Evolutionary conservation across 305 asterid species (phyloP), one percentile per base, ranked within the genome.

Genomic region (Euphrasia arctica): DNA sequence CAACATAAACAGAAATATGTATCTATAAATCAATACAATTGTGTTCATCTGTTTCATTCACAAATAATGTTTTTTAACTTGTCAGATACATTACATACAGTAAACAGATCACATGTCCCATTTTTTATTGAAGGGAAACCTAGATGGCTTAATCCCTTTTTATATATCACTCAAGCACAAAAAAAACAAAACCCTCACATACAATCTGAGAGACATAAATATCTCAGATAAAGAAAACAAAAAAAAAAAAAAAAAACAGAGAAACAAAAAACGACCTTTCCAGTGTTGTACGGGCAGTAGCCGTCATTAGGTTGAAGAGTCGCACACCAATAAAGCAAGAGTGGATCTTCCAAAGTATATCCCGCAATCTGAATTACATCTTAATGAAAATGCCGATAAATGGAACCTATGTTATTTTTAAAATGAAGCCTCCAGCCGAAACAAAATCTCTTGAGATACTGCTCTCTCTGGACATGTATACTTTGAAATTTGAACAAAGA

Each of bases 341-440:
- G 58, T 54, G 77, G 74, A 78, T 72, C 78, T 68, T 70, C 69
- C 73, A 70, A 70, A 76, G 80, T 78, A 79, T 83, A 74, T 81
- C 79, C 77, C 76, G 80, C 79, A 70, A 60, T 75, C 82, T 74
- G 79, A 80, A 81, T 76, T 75, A 79, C 88, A 75, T 75, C 88
- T 82, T 84, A 78, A 78, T 65, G 83, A 59, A 78, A 77, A 73
- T 69, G 78, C 80, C 58, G 73, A 74, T 51, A 70, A 75, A 78
- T 72, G 60, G 73, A 80, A 70, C 86, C 83, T 79, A 80, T 67
- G 75, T 79, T 74, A 73, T 75, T 78, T 13, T 50, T 50, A 50
- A 4, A 67, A 77, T 49, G 75, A 80, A 80, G 77, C 79, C 73
- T 67, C 81, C 78, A 77, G 76, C 73, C 80, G 66, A 68, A 58